Percentiles rank a stretch among this genome's conserved stretches.
Conservation (phyloP, 305 asterid genomes). For the Striga hermonthica region DNA sequence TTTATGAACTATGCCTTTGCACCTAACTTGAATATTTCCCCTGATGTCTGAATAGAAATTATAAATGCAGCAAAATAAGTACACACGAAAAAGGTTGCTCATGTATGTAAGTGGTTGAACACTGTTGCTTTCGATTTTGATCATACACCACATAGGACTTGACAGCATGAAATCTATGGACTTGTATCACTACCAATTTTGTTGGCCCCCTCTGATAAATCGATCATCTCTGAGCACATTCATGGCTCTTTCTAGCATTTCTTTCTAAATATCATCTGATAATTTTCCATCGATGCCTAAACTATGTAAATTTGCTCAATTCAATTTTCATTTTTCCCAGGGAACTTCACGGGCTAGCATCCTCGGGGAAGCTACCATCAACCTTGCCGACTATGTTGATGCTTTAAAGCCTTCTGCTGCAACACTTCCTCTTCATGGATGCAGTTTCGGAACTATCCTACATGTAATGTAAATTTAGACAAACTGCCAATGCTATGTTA, state of each 20-base stretch:
- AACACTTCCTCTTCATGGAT: constrained; percentile 82
- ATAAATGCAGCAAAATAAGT: too few species aligned
- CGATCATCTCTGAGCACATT: neutral
- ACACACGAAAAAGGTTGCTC: neutral
- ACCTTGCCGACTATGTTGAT: constrained; percentile 94
- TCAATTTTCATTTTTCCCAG: constrained; percentile 42
- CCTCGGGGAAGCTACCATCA: constrained; percentile 90
- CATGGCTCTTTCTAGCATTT: constrained; percentile 14
- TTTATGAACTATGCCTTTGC: too few species aligned
- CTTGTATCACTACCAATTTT: neutral
- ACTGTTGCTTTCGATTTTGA: too few species aligned
- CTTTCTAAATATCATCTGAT: neutral
- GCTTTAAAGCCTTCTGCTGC: constrained; percentile 72
- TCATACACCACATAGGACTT: too few species aligned
- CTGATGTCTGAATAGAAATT: too few species aligned
- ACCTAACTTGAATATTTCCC: too few species aligned
- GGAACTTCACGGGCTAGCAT: constrained; percentile 91
- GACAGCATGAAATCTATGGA: too few species aligned
- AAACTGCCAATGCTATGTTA: neutral
- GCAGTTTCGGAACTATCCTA: constrained; percentile 77
- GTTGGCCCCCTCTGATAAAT: neutral
- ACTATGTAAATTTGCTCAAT: constrained; percentile 13
- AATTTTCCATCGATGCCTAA: constrained; percentile 17
- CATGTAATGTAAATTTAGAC: constrained; percentile 55
- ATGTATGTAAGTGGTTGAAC: neutral